Percentiles rank a stretch among this genome's conserved stretches.
Evolutionary conservation across 257 asterid genomes (phyloP).

Genomic region (Nicotiana attenuata): DNA sequence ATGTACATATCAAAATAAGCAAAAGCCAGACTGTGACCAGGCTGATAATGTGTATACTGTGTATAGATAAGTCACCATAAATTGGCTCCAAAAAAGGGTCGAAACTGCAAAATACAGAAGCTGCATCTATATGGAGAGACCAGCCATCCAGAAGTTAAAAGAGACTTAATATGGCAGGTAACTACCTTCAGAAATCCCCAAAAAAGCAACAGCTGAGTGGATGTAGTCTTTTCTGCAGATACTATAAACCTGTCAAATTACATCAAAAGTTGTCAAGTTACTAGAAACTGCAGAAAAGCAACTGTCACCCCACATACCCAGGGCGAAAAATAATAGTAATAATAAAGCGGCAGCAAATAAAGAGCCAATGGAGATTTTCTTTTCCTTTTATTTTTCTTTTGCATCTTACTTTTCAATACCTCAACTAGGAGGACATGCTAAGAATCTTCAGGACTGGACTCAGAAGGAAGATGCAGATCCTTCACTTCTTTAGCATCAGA

Average conservation of each 20-base stretch:
- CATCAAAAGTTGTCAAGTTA: not conserved
- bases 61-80: not conserved
- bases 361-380: not conserved
- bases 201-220: not conserved
- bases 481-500: constrained; percentile 54
- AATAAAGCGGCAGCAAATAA: not conserved
- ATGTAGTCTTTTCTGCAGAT: not conserved
- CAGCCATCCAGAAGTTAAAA: not conserved
- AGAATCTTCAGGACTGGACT: constrained; percentile 43
- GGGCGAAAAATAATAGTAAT: not conserved
- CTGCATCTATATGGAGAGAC: constrained; percentile 6
- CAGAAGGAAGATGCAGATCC: constrained; percentile 42
- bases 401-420: constrained; percentile 14
- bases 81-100: not conserved
- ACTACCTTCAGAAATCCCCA: not conserved
- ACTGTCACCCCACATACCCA: not conserved
- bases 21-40: not conserved
- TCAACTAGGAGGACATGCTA: constrained; percentile 24
- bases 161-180: not conserved
- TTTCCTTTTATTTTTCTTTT: not conserved
- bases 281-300: not conserved
- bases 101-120: not conserved
- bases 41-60: constrained; percentile 3
- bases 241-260: not conserved
- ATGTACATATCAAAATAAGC: not conserved